phyloP scores from a whole-genome alignment of 805 yeast genomes.

The Lipomyces kockii region DNA sequence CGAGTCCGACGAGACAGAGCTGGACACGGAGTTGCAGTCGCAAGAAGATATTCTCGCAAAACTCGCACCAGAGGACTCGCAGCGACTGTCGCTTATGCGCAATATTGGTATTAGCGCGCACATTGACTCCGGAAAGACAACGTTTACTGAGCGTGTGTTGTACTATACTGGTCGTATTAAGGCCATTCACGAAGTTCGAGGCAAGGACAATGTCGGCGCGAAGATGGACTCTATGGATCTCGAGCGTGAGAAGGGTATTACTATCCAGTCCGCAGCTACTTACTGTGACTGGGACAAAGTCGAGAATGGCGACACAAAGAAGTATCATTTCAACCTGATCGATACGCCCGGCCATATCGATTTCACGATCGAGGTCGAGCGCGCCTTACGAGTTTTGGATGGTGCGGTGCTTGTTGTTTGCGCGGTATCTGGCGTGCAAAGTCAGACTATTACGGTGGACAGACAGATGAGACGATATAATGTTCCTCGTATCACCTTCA shows the following conservation, averaged over 20 bases:
- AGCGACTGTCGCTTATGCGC: slow-evolving; percentile 65
- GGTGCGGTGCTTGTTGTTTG: slow-evolving; percentile 98
- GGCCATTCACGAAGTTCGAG: slow-evolving; percentile 90
- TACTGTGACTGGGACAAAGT: slow-evolving; percentile 81
- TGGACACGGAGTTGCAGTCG: not conserved
- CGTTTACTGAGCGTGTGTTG: slow-evolving; percentile 95
- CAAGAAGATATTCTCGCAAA: slow-evolving; percentile 40
- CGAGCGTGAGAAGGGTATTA: slow-evolving; percentile 97
- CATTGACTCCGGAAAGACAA: slow-evolving; percentile 97
- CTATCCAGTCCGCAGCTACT: slow-evolving; percentile 98
- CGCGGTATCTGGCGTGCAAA: slow-evolving; percentile 98
- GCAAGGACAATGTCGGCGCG: slow-evolving; percentile 97
- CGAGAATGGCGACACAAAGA: slow-evolving; percentile 51
- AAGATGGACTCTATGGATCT: slow-evolving; percentile 99
- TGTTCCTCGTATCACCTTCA: slow-evolving; percentile 93
- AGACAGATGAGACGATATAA: slow-evolving; percentile 98
- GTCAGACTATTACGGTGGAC: slow-evolving; percentile 98
- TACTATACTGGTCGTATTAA: slow-evolving; percentile 96
- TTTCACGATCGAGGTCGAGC: slow-evolving; percentile 97
- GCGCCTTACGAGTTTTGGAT: slow-evolving; percentile 96
- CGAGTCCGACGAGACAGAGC: slow-evolving; percentile 6
- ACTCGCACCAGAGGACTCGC: slow-evolving; percentile 44
- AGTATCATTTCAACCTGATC: slow-evolving; percentile 88
- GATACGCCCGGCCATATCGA: slow-evolving; percentile 99
- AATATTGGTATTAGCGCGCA: slow-evolving; percentile 98